Evolutionary conservation across 371 early-diverging fungal species (phyloP), one percentile per base, ranked within the genome.

Genomic region (Mucor saturninus): DNA sequence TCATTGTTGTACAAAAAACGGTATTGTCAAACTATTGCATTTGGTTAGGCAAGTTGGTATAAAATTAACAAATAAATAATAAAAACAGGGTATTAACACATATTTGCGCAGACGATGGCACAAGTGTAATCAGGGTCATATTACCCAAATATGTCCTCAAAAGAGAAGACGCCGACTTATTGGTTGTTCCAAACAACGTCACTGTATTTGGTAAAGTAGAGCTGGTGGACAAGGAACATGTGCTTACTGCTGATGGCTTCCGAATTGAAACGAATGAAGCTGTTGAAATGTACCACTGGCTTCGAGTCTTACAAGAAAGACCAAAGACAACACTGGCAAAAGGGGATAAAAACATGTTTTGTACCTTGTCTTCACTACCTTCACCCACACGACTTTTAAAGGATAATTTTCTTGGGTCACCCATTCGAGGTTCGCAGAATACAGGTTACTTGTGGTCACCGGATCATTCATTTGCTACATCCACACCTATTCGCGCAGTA

Each of bases 51-150:
- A 56, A 60, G 56, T 30, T 11, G 11, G 29, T 28, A 30, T 7
- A 35, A 35, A 6, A 35, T 35, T 35, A 35, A 35, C 6, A 8
- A 35, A 35, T 6, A 35, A 6, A 35, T n/a, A n/a, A n/a, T n/a
- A 6, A 35, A 6, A 35, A 4, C 8, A 6, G 4, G 4, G 4
- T 35, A 1, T 35, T 35, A 51, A 29, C n/a, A 42, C 6, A 31
- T 21, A 37, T 11, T 21, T 21, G 32, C 13, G 48, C 40, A 69
- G 69, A 69, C 38, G 69, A 69, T 61, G 64, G 69, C n/a, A 69
- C 69, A 54, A 53, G 46, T 30, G 56, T 59, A 0, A 65, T 69
- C n/a, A 28, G 38, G n/a, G 56, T 55, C 5, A 54, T 57, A 15
- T 31, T 69, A 37, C 32, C 58, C 4, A 31, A 21, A 26, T 5